Base-by-base conservation (phyloP, 495 filamentous ascomycete species). In the Penicillium bovifimosum region DNA sequence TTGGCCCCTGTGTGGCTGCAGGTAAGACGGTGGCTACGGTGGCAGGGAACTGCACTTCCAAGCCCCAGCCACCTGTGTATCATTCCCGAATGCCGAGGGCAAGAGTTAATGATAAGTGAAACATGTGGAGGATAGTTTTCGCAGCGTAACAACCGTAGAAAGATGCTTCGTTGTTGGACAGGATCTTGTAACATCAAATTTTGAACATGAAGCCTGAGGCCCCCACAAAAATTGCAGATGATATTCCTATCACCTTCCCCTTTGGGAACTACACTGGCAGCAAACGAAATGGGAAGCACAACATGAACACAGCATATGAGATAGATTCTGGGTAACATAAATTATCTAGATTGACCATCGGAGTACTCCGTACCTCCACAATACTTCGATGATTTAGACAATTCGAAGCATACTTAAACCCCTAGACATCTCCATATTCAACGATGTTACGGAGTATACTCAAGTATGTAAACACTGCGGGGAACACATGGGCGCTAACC, bases 1-100 rank as follows among this genome's bases (percentile, higher is more conserved):
- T 51, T 55, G 59, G 55, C 48, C 55, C 59, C 55, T 59, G 51
- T 55, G 36, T 58, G 41, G 27, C 46, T 32, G 34, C 31, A 40
- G 40, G n/a, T 18, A 13, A 24, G 6, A n/a, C n/a, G n/a, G n/a
- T n/a, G n/a, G n/a, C n/a, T n/a, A n/a, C 31, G 6, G 48, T 50
- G 39, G 57, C 31, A 33, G 33, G 33, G n/a, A n/a, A 24, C 20
- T 24, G 20, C 33, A 13, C n/a, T 35, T 35, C 33, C 7, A 9
- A 14, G 8, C 16, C 36, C 36, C 14, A 17, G 34, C 34, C 17
- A 17, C 36, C 17, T 5, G 10, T 6, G 7, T 39, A 20, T 39
- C n/a, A 27, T 41, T 26, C 18, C 20, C 14, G 8, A 7, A 28
- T 9, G 18, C 38, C 17, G 38, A 29, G 27, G 29, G 41, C 41